Evolutionary conservation across 73 alveolate genomes (phyloP).

Genomic region (Tetrahymena borealis): DNA sequence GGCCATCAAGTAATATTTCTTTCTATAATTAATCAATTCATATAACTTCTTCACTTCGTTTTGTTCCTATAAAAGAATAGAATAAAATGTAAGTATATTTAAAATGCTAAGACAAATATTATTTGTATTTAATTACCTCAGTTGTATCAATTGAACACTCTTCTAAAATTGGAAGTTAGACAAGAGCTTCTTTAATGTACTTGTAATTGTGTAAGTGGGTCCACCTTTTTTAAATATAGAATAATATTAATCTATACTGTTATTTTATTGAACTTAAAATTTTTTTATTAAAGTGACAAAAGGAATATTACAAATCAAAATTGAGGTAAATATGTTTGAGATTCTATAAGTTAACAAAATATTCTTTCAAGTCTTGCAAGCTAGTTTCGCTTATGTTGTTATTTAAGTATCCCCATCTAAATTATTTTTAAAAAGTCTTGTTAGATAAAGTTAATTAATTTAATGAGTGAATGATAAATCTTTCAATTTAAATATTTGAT

Average conservation of each 20-base stretch:
- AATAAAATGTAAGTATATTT: not conserved
- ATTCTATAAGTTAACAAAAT: not conserved
- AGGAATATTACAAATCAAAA: not conserved
- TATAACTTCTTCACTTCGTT: not conserved
- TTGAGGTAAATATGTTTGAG: not conserved
- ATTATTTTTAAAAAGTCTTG: not conserved
- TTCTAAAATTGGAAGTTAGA: not conserved
- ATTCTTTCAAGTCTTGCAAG: not conserved
- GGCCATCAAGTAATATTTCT: not conserved
- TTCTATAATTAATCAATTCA: not conserved
- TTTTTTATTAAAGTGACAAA: no score
- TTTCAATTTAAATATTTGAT: no score
- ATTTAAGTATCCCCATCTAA: not conserved
- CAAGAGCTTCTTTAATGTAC: not conserved
- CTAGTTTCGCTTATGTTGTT: not conserved
- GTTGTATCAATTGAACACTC: not conserved
- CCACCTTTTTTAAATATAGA: not conserved
- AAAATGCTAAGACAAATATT: not conserved
- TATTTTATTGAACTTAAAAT: not conserved
- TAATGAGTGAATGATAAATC: no score
- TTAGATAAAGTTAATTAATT: no score
- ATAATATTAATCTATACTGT: not conserved
- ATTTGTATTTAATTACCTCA: not conserved
- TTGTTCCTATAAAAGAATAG: not conserved
- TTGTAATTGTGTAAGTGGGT: not conserved